Conservation (phyloP, 1,284 basidiomycete genomes). For the Trametes polyzona region DNA sequence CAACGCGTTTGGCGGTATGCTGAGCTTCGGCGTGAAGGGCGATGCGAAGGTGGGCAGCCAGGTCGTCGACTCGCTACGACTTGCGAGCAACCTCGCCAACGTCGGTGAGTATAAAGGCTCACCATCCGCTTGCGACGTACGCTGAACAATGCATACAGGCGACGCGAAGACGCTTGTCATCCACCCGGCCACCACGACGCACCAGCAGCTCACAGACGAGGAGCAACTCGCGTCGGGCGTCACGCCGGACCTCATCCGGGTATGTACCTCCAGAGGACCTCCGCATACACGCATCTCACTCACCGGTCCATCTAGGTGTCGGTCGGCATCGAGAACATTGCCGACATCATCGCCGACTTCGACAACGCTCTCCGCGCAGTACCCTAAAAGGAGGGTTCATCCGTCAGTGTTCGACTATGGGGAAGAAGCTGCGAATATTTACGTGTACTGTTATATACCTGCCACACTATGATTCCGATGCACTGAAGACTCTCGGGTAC, state of each 20-base stretch:
- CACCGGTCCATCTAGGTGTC: constrained; percentile 44
- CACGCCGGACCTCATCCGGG: constrained; percentile 79
- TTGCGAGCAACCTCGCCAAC: constrained; percentile 80
- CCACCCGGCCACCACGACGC: constrained; percentile 85
- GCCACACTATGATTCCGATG: not conserved
- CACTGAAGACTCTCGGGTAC: not conserved
- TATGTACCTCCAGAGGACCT: constrained; percentile 43
- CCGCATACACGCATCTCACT: not conserved
- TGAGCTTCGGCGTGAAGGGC: constrained; percentile 79
- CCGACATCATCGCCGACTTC: constrained; percentile 88
- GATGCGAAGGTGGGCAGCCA: constrained; percentile 61
- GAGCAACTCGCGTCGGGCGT: constrained; percentile 78
- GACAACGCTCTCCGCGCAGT: constrained; percentile 55
- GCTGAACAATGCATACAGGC: constrained; percentile 29
- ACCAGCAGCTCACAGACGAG: constrained; percentile 73
- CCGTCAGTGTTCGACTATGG: not conserved
- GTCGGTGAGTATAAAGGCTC: constrained; percentile 57
- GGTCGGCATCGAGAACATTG: constrained; percentile 86
- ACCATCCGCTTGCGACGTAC: not conserved
- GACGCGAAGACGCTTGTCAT: constrained; percentile 87
- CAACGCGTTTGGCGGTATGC: constrained; percentile 73
- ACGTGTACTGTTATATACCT: not conserved
- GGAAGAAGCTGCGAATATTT: not conserved
- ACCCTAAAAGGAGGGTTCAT: constrained; percentile 10
- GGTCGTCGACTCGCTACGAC: constrained; percentile 75